Base-by-base conservation (phyloP, 768 basidiomycete genomes). In the Tulasnella sp. region DNA sequence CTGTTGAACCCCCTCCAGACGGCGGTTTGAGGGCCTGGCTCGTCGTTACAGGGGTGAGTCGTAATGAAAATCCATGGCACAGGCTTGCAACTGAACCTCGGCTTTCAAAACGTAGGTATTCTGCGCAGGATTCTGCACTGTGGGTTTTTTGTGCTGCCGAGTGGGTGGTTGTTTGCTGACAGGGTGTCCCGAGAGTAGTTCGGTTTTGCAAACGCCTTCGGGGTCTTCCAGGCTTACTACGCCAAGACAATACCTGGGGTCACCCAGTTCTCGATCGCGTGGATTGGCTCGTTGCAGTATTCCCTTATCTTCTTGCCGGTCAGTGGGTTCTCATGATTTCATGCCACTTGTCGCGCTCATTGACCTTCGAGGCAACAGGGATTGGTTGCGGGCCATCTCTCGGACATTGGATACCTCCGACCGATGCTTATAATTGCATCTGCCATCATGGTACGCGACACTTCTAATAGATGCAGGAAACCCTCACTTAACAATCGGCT, bases 231-330 rank as follows among this genome's bases (percentile, higher is more conserved):
- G 31, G 72, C 72, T 25, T 73, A 73, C 45, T 73, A 73, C n/a
- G 42, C 72, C 2, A 37, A 45, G 36, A 58, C 40, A 34, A 45
- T 73, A 36, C 36, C 40, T 17, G 72, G 45, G 25, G 72, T 36
- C 25, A 52, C n/a, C 36, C 72, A 73, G 17, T 73, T 37, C 25
- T 36, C 39, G 6, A 75, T 58, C 25, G 74, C 74, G 14, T 75
- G 74, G 74, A 75, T 75, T 25, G 74, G 74, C 72, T 75, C 74
- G 15, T 37, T 75, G 22, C 54, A 75, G 40, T 75, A 75, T 40
- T 58, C 54, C 1, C 74, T 75, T 17, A 45, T 75, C 38, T 75
- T 75, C 64, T 68, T 75, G 22, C 74, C 74, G 31, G 74, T 75
- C 2, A 58, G 74, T 37, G 3, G 8, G 19, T 36, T 29, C 19